phyloP scores from a whole-genome alignment of 2,329 filamentous ascomycete species.

The Colletotrichum echinochloae region DNA sequence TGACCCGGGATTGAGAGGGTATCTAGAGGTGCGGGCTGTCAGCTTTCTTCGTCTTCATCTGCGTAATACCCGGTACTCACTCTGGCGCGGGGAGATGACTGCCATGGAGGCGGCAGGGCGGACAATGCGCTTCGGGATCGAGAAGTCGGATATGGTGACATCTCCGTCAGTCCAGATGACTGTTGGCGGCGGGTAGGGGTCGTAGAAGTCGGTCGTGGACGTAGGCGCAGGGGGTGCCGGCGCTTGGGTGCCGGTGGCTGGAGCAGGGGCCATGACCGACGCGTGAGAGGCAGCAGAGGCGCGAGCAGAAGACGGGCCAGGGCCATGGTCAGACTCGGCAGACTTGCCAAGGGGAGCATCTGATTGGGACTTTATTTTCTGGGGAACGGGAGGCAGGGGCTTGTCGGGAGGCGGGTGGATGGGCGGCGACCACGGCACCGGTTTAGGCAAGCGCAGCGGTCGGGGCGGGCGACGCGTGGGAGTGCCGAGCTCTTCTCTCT shows the following conservation, averaged over 20 bases:
- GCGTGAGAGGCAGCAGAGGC: not conserved
- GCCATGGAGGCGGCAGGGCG: constrained; percentile 23
- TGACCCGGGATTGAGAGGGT: constrained; percentile 12
- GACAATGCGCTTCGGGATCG: constrained; percentile 22
- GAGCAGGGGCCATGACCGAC: not conserved
- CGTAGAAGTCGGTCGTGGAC: not conserved
- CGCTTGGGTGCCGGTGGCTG: not conserved
- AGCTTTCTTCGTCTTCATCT: not conserved
- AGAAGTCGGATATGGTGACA: constrained; percentile 33
- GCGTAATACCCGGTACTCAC: constrained; percentile 11
- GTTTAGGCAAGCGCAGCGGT: constrained; percentile 16
- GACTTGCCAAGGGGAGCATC: not conserved
- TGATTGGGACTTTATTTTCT: not conserved
- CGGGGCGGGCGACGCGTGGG: constrained; percentile 27
- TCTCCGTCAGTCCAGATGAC: constrained; percentile 6
- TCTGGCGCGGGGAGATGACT: constrained; percentile 8
- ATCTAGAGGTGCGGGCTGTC: not conserved
- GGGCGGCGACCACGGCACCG: constrained; percentile 18
- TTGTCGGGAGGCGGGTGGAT: constrained; percentile 28
- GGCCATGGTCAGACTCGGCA: constrained; percentile 8
- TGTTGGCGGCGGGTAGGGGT: not conserved
- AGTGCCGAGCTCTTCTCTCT: constrained; percentile 19
- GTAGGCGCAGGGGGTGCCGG: not conserved
- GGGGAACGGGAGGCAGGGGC: constrained; percentile 28
- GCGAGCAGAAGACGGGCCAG: constrained; percentile 4